Percentiles rank a stretch among this genome's conserved stretches.
phyloP scores from a whole-genome alignment of 768 basidiomycete genomes.

The Pleurotus tuber-regium region DNA sequence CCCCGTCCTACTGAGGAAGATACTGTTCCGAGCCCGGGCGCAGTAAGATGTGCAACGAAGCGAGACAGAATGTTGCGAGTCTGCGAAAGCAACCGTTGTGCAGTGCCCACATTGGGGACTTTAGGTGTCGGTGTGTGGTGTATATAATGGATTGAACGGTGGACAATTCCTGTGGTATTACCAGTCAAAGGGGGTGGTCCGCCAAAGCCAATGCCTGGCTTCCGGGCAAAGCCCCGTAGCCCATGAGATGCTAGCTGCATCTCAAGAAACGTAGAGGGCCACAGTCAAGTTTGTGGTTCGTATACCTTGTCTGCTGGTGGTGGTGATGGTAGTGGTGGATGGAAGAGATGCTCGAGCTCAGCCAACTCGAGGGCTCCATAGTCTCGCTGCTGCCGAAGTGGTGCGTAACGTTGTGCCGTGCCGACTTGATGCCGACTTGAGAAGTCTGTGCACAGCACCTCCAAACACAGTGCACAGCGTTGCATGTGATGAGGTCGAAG shows the following conservation, averaged over 20 bases:
- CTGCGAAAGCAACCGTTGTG: slow-evolving; percentile 47
- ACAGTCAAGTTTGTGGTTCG: not conserved
- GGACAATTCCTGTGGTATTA: slow-evolving; percentile 22
- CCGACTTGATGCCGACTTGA: too few species aligned
- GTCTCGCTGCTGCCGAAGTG: not conserved
- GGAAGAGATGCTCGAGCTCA: not conserved
- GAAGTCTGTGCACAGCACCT: too few species aligned
- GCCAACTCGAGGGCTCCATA: not conserved
- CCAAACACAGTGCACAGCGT: too few species aligned
- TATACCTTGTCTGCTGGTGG: not conserved
- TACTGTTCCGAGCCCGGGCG: slow-evolving; percentile 46
- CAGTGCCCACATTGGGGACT: slow-evolving; percentile 27
- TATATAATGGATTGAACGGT: slow-evolving; percentile 45
- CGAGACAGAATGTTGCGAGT: slow-evolving; percentile 54
- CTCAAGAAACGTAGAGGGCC: slow-evolving; percentile 11
- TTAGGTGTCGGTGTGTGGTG: slow-evolving; percentile 30
- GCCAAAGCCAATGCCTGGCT: slow-evolving; percentile 14
- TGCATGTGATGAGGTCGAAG: too few species aligned
- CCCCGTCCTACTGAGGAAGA: slow-evolving; percentile 17
- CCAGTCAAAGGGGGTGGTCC: slow-evolving; percentile 19
- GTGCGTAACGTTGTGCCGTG: not conserved
- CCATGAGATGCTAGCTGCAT: slow-evolving; percentile 50
- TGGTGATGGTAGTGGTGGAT: not conserved
- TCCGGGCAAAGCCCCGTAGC: slow-evolving; percentile 37
- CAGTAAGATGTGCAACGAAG: slow-evolving; percentile 54